Conservation (phyloP, 805 yeast genomes). For the Yamadazyma sp. region DNA sequence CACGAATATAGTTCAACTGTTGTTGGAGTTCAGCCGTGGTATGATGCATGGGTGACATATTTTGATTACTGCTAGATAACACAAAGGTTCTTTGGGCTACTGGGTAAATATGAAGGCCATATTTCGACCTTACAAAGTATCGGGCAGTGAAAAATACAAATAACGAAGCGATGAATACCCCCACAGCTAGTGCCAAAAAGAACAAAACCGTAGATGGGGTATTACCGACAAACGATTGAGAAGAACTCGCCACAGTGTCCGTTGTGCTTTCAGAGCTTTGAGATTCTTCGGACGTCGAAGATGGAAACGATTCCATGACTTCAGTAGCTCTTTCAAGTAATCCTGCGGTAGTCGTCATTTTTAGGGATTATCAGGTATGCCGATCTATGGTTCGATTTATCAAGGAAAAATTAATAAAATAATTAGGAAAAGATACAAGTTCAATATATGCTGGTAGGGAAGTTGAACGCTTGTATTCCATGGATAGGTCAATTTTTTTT, state of each 20-base stretch:
- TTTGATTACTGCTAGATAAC: conserved; percentile 8
- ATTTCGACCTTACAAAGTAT: conserved; percentile 56
- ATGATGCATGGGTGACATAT: conserved; percentile 8
- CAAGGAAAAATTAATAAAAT: too few relatives aligned
- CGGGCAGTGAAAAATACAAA: conserved; percentile 61
- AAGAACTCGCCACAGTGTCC: conserved; percentile 3
- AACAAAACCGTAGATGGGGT: conserved; percentile 64
- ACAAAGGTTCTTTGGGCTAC: conserved; percentile 27
- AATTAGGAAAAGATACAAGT: too few relatives aligned
- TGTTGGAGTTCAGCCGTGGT: conserved; percentile 30
- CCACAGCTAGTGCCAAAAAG: conserved; percentile 62
- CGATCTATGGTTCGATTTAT: too few relatives aligned
- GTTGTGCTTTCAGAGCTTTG: too few relatives aligned
- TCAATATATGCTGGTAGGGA: too few relatives aligned
- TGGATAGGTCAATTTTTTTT: too few relatives aligned
- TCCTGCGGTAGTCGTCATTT: background rate
- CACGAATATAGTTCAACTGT: conserved; percentile 36
- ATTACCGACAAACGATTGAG: conserved; percentile 38
- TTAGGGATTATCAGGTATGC: too few relatives aligned
- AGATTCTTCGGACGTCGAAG: background rate
- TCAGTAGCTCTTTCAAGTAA: conserved; percentile 2
- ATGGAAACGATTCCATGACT: background rate
- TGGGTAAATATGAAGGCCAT: conserved; percentile 52
- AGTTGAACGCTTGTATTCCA: too few relatives aligned
- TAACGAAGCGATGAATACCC: conserved; percentile 54